phyloP scores from a whole-genome alignment of 352 stramenopile genomes.

The Pythium catenulatum region DNA sequence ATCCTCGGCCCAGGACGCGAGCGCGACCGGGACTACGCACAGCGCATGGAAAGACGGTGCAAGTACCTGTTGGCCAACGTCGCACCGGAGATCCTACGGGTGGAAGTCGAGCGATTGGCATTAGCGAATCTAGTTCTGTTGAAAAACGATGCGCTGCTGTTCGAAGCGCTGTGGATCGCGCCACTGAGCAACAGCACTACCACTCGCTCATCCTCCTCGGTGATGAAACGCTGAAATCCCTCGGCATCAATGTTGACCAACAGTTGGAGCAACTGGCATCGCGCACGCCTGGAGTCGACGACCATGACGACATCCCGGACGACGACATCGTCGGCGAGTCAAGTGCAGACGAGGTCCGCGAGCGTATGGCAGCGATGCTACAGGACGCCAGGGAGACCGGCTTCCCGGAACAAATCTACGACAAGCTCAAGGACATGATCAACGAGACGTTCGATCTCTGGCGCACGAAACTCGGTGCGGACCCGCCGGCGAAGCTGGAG shows the following conservation, averaged over 20 bases:
- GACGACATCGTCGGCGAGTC: neutral
- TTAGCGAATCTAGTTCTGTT: no score
- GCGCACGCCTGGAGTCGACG: neutral
- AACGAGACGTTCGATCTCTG: neutral
- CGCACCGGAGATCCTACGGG: neutral
- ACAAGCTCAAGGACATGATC: neutral
- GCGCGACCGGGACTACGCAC: neutral
- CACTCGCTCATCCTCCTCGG: no score
- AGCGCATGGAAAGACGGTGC: conserved; percentile 1
- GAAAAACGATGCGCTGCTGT: no score
- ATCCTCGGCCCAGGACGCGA: neutral
- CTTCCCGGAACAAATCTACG: no score
- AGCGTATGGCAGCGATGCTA: neutral
- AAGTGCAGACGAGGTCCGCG: neutral
- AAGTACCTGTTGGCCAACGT: neutral
- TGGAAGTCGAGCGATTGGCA: conserved; percentile 4
- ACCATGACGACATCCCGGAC: neutral
- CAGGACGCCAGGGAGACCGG: neutral
- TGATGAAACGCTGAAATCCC: neutral
- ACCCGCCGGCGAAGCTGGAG: neutral
- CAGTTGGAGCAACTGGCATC: conserved; percentile 3
- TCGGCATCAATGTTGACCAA: conserved; percentile 1
- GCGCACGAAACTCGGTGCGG: neutral
- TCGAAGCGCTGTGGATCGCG: no score
- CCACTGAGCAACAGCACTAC: no score